phyloP scores from a whole-genome alignment of 192 early-diverging fungal species.

The Backusella luteola region DNA sequence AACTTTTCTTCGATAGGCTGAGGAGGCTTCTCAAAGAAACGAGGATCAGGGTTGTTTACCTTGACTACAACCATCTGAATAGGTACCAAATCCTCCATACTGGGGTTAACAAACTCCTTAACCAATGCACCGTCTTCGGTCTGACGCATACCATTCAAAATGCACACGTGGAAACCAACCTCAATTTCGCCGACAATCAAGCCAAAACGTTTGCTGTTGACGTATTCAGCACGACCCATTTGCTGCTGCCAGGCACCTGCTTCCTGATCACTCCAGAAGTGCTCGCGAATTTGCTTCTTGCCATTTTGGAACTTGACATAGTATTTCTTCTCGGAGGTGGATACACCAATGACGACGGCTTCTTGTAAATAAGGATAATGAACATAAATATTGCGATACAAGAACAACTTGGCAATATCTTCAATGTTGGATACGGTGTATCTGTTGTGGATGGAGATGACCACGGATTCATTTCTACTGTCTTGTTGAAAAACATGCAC shows the following conservation, averaged over 20 bases:
- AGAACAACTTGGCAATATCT: constrained; percentile 49
- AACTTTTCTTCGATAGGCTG: constrained; percentile 68
- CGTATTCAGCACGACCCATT: constrained; percentile 55
- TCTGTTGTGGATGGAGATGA: constrained; percentile 57
- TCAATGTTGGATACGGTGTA: constrained; percentile 53
- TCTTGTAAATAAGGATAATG: constrained; percentile 91
- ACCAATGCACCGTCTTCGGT: constrained; percentile 68
- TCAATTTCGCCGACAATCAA: constrained; percentile 69
- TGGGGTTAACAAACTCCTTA: constrained; percentile 64
- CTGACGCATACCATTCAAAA: constrained; percentile 64
- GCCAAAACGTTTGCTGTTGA: constrained; percentile 72
- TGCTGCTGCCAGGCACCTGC: constrained; percentile 56
- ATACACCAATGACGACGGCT: constrained; percentile 69
- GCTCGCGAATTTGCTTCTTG: constrained; percentile 46
- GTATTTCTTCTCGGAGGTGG: constrained; percentile 66
- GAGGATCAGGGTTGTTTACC: constrained; percentile 64
- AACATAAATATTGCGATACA: constrained; percentile 65
- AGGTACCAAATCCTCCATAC: constrained; percentile 46
- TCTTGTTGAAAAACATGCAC: constrained; percentile 87
- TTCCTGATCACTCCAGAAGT: constrained; percentile 40
- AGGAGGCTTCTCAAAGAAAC: constrained; percentile 72
- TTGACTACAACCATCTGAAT: constrained; percentile 60
- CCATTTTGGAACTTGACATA: constrained; percentile 45
- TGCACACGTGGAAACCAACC: constrained; percentile 51
- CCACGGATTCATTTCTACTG: constrained; percentile 73